Conservation (phyloP, 1,139 yeast species). For the Geotrichum citri-aurantii region DNA sequence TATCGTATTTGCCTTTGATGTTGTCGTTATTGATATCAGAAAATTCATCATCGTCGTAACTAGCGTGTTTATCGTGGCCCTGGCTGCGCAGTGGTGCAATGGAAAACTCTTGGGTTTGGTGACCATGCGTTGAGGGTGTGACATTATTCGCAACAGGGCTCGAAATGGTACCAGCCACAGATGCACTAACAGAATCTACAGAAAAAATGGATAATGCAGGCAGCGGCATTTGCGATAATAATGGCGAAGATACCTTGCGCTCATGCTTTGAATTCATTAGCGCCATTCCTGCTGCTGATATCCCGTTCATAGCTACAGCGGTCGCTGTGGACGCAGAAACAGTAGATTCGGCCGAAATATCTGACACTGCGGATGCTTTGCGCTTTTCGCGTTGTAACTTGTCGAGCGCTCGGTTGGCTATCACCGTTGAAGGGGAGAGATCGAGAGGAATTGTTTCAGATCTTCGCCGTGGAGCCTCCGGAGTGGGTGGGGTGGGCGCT, state of each 20-base stretch:
- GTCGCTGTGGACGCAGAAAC: not conserved
- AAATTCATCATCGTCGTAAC: not conserved
- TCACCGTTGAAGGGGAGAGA: conserved; percentile 6
- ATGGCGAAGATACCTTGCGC: conserved; percentile 16
- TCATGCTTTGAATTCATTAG: conserved; percentile 2
- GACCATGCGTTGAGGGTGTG: not conserved
- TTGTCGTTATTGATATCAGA: too few relatives aligned
- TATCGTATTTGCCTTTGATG: not conserved
- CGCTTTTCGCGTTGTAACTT: not conserved
- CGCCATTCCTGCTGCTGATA: not conserved
- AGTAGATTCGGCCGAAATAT: not conserved
- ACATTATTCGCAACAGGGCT: not conserved
- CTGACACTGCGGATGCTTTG: not conserved
- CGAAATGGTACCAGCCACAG: not conserved
- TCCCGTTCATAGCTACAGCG: not conserved
- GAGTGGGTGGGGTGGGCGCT: not conserved
- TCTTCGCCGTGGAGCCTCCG: not conserved
- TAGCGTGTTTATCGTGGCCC: not conserved
- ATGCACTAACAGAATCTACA: not conserved
- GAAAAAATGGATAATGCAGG: conserved; percentile 6
- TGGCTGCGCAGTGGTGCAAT: not conserved
- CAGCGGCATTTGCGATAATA: conserved; percentile 15
- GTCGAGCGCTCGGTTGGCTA: not conserved
- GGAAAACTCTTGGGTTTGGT: not conserved
- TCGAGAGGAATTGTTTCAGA: not conserved